These are phyloP conservation scores for Verticillium isaacii DNA, from an alignment of 2,329 filamentous ascomycete species.

Conservation along the genomic window DNA sequence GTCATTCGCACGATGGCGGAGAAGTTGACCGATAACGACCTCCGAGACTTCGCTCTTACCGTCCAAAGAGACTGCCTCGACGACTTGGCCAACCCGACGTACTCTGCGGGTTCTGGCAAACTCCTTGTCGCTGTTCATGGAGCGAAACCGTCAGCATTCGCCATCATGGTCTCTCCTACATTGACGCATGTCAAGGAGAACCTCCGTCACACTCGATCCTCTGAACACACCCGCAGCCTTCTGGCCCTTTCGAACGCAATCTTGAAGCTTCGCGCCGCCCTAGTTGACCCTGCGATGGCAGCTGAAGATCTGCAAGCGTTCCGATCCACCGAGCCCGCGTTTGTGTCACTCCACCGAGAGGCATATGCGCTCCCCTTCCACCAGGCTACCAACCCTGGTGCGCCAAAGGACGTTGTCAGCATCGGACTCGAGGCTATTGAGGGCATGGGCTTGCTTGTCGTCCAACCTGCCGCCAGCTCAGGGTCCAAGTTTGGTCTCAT, in stretches of 20 bases:
- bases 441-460: constrained; percentile 39
- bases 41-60: constrained; percentile 40
- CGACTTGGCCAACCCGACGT: constrained; percentile 48
- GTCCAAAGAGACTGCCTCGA: constrained; percentile 49
- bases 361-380: constrained; percentile 35
- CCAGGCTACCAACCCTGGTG: constrained; percentile 18
- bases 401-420: constrained; percentile 31
- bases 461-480: constrained; percentile 28
- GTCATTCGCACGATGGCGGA: constrained; percentile 46
- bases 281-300: constrained; percentile 27
- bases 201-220: constrained; percentile 44
- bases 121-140: constrained; percentile 47
- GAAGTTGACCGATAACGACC: constrained; percentile 36
- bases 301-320: constrained; percentile 32
- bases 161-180: constrained; percentile 38
- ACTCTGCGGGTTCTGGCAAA: constrained; percentile 46
- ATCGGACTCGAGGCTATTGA: constrained; percentile 38
- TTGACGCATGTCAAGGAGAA: constrained; percentile 46
- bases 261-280: constrained; percentile 38
- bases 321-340: constrained; percentile 25
- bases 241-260: constrained; percentile 46
- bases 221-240: constrained; percentile 46
- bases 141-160: constrained; percentile 42
- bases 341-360: constrained; percentile 37
- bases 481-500: constrained; percentile 12